A percentile compares a stretch with the other conserved stretches of the same genome.
These are phyloP conservation scores for Saturnispora silvae DNA, from an alignment of 805 yeast genomes.

Conservation along the genomic window DNA sequence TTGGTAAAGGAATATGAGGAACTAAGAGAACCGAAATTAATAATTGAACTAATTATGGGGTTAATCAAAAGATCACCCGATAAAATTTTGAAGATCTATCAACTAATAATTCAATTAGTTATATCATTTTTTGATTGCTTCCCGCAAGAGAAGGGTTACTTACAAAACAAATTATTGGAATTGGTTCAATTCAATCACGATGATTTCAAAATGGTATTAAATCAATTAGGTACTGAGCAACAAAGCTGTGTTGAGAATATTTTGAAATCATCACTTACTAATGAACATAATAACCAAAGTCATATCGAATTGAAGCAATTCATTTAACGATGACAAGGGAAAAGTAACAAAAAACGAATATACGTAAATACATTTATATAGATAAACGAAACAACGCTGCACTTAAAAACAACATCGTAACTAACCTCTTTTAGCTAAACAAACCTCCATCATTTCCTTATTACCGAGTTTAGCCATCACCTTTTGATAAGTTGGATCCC, in stretches of 20 bases:
- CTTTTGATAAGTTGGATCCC: not conserved
- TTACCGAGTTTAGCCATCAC: constrained; percentile 7
- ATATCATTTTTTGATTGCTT: constrained; percentile 23
- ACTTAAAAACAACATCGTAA: not conserved
- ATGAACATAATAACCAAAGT: constrained; percentile 16
- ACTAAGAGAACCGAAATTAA: constrained; percentile 27
- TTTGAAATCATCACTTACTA: not conserved
- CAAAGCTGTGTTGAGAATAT: constrained; percentile 6
- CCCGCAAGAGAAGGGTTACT: constrained; percentile 26
- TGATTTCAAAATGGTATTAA: constrained; percentile 39
- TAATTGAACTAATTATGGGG: constrained; percentile 39
- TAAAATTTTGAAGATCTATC: constrained; percentile 22
- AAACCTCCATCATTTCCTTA: constrained; percentile 8
- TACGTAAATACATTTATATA: not conserved
- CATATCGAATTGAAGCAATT: constrained; percentile 47
- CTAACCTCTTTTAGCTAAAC: constrained; percentile 10
- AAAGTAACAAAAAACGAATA: not conserved
- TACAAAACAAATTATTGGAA: constrained; percentile 37
- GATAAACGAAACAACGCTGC: not conserved
- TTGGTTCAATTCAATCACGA: constrained; percentile 35
- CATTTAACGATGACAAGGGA: constrained; percentile 17
- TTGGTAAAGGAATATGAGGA: constrained; percentile 11
- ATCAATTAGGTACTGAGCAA: constrained; percentile 27
- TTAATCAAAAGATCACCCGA: constrained; percentile 31
- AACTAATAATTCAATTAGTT: constrained; percentile 23